These are phyloP conservation scores for Circinella umbellata DNA, from an alignment of 371 early-diverging fungal species.

Conservation along the genomic window DNA sequence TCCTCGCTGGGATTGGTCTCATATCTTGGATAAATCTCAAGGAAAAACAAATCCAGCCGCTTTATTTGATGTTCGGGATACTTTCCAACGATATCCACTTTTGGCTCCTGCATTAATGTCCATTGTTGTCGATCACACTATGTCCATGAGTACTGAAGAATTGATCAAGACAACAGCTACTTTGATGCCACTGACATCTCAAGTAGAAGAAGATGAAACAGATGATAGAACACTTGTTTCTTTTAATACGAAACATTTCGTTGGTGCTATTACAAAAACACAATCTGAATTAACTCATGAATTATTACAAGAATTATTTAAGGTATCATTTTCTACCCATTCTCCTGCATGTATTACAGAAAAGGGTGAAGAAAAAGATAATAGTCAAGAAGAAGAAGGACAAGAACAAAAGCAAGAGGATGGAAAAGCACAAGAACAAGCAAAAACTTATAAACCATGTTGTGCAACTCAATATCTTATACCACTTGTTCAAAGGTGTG, in stretches of 20 bases:
- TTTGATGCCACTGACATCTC: not conserved
- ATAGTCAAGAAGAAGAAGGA: too few relatives aligned
- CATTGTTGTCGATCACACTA: slow-evolving; percentile 45
- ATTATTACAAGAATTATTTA: not conserved
- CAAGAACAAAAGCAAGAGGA: not conserved
- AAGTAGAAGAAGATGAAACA: not conserved
- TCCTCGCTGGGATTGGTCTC: slow-evolving; percentile 43
- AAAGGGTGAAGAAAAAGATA: slow-evolving; percentile 1
- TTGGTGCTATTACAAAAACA: not conserved
- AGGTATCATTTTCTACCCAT: not conserved
- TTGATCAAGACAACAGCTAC: slow-evolving; percentile 20
- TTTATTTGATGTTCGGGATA: not conserved
- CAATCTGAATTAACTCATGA: not conserved
- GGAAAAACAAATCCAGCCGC: not conserved
- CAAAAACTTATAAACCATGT: not conserved
- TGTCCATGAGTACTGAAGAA: slow-evolving; percentile 45
- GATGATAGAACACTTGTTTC: not conserved
- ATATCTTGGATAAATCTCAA: slow-evolving; percentile 32
- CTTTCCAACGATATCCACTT: slow-evolving; percentile 38
- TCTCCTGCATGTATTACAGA: not conserved
- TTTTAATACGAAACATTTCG: not conserved
- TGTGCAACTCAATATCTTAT: not conserved
- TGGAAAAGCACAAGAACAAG: not conserved
- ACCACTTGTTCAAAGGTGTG: not conserved
- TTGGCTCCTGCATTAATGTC: slow-evolving; percentile 54